A percentile compares a stretch with the other conserved stretches of the same genome.
phyloP scores from a whole-genome alignment of 1,139 yeast species.

The Magnusiomyces ingens region DNA sequence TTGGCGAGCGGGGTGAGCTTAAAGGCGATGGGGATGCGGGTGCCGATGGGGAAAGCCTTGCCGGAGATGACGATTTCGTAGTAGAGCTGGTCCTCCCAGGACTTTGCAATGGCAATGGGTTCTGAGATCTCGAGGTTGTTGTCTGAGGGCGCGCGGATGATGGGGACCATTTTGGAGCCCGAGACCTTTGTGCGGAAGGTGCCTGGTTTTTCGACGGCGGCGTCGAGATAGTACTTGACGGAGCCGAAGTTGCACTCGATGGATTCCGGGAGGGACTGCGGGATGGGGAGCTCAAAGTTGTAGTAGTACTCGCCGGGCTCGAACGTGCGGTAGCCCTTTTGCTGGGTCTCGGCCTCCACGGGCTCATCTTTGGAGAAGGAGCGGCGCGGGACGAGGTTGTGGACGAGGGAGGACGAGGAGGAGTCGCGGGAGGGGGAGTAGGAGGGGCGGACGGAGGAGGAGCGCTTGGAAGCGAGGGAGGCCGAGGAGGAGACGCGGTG shows the following conservation, averaged over 20 bases:
- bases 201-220: slow-evolving; percentile 65
- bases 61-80: slow-evolving; percentile 88
- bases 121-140: slow-evolving; percentile 81
- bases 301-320: slow-evolving; percentile 86
- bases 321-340: slow-evolving; percentile 38
- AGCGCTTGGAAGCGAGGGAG: slow-evolving; percentile 1
- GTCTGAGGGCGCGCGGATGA: slow-evolving; percentile 73
- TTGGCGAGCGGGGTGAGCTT: slow-evolving; percentile 81
- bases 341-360: slow-evolving; percentile 14
- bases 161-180: slow-evolving; percentile 56
- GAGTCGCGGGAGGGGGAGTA: slow-evolving; percentile 2
- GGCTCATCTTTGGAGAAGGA: slow-evolving; percentile 15
- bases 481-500: slow-evolving; percentile 2
- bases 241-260: slow-evolving; percentile 74
- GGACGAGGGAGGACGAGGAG: background rate
- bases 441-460: background rate
- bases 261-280: slow-evolving; percentile 76
- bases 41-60: slow-evolving; percentile 77
- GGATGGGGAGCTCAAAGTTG: slow-evolving; percentile 84
- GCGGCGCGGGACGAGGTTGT: slow-evolving; percentile 6
- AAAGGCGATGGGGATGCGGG: slow-evolving; percentile 77
- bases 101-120: slow-evolving; percentile 82
- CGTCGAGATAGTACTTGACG: slow-evolving; percentile 64
- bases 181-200: slow-evolving; percentile 72
- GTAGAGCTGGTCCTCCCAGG: slow-evolving; percentile 88